phyloP scores from a whole-genome alignment of 1,284 basidiomycete genomes.

The Ceratobasidium sp. region DNA sequence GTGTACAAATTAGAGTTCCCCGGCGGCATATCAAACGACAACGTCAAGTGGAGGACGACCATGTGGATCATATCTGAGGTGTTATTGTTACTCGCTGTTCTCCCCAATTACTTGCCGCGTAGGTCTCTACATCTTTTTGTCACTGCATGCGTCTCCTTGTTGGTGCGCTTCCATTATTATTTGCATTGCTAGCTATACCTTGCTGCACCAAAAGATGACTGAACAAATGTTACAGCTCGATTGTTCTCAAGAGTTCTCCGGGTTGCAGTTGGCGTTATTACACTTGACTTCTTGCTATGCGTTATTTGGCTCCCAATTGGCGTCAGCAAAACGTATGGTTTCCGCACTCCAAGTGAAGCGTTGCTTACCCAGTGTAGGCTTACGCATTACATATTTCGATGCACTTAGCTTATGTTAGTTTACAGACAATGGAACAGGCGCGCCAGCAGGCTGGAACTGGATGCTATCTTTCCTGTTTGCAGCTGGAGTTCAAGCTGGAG shows the following conservation, averaged over 20 bases:
- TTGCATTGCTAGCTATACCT: too few relatives aligned
- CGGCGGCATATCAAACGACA: constrained; percentile 53
- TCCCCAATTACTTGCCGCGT: constrained; percentile 54
- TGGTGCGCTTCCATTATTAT: too few relatives aligned
- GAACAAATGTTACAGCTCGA: constrained; percentile 45
- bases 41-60: constrained; percentile 57
- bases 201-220: too few relatives aligned
- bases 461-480: constrained; percentile 53
- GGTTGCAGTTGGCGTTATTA: constrained; percentile 54
- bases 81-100: constrained; percentile 53
- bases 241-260: constrained; percentile 55
- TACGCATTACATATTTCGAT: neutral
- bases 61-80: constrained; percentile 55
- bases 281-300: constrained; percentile 56
- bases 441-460: constrained; percentile 55
- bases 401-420: neutral
- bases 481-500: constrained; percentile 55
- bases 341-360: constrained; percentile 53
- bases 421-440: constrained; percentile 56
- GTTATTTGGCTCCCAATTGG: constrained; percentile 58
- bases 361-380: constrained; percentile 52
- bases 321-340: constrained; percentile 55
- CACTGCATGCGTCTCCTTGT: neutral
- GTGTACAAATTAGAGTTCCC: constrained; percentile 56
- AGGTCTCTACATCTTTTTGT: neutral